phyloP scores from a whole-genome alignment of 306 rosid genomes.

The Crataegus laevigata region DNA sequence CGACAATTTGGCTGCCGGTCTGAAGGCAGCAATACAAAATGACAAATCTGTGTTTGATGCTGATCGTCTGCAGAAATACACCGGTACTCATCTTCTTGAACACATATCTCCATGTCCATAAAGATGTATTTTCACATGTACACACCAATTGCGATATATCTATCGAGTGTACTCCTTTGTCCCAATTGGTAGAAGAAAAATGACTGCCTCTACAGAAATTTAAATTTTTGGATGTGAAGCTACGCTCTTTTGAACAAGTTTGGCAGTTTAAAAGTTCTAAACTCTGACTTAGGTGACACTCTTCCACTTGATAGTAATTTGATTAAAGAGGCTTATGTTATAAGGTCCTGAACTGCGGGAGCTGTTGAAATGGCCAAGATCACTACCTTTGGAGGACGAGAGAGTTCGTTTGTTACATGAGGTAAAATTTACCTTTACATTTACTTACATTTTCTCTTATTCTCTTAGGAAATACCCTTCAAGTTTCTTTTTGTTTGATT shows the following conservation, averaged over 20 bases:
- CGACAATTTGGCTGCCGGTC: slow-evolving; percentile 75
- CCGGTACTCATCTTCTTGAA: slow-evolving; percentile 41
- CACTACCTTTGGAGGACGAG: slow-evolving; percentile 95
- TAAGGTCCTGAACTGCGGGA: slow-evolving; percentile 75
- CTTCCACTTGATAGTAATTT: slow-evolving; percentile 5
- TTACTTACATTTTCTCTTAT: not conserved
- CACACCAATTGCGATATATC: not conserved
- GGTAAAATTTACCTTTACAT: slow-evolving; percentile 33
- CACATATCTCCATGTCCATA: slow-evolving; percentile 11
- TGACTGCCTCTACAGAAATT: not conserved
- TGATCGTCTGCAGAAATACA: slow-evolving; percentile 76
- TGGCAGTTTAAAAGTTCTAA: not conserved
- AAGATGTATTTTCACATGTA: not conserved
- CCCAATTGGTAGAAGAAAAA: not conserved
- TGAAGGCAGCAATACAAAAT: slow-evolving; percentile 61
- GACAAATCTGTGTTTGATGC: slow-evolving; percentile 86
- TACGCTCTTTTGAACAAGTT: not conserved
- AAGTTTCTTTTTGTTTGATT: slow-evolving; percentile 2
- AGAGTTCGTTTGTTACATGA: slow-evolving; percentile 85
- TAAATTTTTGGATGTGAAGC: not conserved
- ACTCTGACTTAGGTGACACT: not conserved
- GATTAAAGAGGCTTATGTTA: slow-evolving; percentile 12
- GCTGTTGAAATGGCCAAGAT: slow-evolving; percentile 85
- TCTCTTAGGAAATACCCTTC: not conserved
- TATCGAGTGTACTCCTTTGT: not conserved